These are phyloP conservation scores for Ceratopteris richardii DNA, from an alignment of 75 land plant genomes.

Conservation along the genomic window DNA sequence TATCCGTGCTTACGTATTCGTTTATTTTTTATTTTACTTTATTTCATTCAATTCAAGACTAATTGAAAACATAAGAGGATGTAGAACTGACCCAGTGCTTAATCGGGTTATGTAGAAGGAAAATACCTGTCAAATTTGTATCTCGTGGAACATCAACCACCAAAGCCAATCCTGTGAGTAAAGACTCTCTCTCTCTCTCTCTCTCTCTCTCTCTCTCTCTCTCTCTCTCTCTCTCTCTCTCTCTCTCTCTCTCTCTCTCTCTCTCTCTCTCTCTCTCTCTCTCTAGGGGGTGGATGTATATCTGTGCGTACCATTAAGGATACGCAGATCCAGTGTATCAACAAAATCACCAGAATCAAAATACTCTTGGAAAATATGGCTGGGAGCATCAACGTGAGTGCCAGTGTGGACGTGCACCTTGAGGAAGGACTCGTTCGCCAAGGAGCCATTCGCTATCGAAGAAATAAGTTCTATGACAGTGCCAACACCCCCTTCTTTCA, in stretches of 20 bases:
- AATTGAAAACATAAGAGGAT: no score
- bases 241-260: background rate
- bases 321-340: constrained; percentile 63
- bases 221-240: constrained; percentile 8
- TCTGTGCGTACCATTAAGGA: constrained; percentile 51
- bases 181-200: background rate
- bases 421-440: constrained; percentile 62
- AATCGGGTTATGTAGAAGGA: no score
- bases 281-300: background rate
- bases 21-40: no score
- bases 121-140: constrained; percentile 72
- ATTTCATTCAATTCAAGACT: no score
- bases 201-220: background rate
- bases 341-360: constrained; percentile 80
- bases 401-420: constrained; percentile 70
- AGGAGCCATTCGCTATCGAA: constrained; percentile 78
- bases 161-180: constrained; percentile 60
- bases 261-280: background rate
- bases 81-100: no score
- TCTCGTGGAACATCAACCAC: constrained; percentile 93
- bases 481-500: constrained; percentile 48
- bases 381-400: constrained; percentile 96
- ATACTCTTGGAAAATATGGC: constrained; percentile 64
- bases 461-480: constrained; percentile 37
- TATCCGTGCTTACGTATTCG: no score